These are phyloP conservation scores for Candida nitratophila DNA, from an alignment of 805 yeast genomes.

Conservation along the genomic window DNA sequence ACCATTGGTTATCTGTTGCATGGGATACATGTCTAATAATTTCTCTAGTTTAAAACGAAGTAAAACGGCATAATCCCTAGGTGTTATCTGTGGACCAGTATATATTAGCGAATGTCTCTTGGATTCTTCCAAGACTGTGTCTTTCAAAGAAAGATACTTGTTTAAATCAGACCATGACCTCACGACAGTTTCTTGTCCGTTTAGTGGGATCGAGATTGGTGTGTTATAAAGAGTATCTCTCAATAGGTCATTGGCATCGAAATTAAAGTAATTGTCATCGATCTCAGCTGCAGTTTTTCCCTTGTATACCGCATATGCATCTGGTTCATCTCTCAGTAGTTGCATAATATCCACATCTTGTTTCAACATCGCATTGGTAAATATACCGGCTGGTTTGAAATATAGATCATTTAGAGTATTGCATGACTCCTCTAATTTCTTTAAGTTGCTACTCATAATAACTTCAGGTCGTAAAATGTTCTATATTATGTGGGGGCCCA, in stretches of 20 bases:
- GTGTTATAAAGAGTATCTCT: not conserved
- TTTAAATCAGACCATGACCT: not conserved
- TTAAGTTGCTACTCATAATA: no score
- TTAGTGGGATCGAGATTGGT: not conserved
- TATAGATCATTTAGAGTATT: constrained; percentile 3
- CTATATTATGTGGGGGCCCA: no score
- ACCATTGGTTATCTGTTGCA: not conserved
- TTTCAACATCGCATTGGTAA: constrained; percentile 14
- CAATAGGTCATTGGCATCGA: not conserved
- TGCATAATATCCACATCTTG: constrained; percentile 14
- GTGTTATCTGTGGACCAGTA: not conserved
- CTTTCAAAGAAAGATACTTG: not conserved
- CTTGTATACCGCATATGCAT: constrained; percentile 12
- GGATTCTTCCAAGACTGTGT: not conserved
- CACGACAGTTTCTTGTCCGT: not conserved
- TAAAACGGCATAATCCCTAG: not conserved
- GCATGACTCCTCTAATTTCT: constrained; percentile 8
- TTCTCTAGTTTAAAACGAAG: not conserved
- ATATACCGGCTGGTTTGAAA: constrained; percentile 10
- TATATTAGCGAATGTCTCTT: not conserved
- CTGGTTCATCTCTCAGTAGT: constrained; percentile 16
- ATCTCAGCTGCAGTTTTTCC: constrained; percentile 14
- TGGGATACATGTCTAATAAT: not conserved
- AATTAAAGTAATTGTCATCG: constrained; percentile 4
- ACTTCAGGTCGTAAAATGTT: no score